Evolutionary conservation across 495 filamentous ascomycete species (phyloP).

Genomic region (Aspergillus homomorphus): DNA sequence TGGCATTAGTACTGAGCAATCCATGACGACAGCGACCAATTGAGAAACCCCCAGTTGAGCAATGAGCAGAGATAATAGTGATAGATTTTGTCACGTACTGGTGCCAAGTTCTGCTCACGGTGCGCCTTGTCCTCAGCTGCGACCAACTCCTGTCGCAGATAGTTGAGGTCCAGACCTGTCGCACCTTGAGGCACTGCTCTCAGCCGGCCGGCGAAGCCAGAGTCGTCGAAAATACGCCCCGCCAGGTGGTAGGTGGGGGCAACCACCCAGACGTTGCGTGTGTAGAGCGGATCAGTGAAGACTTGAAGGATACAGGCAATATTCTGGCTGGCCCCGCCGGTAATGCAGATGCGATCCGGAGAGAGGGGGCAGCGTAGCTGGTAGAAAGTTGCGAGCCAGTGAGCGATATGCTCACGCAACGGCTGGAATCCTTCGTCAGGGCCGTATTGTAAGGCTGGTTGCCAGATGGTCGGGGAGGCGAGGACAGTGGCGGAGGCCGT

Average conservation of each 20-base stretch:
- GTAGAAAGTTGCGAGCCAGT: slow-evolving; percentile 69
- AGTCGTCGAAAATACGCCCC: slow-evolving; percentile 75
- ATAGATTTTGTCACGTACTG: slow-evolving; percentile 29
- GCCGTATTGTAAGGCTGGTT: slow-evolving; percentile 67
- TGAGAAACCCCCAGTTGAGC: too few relatives aligned
- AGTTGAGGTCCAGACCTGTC: slow-evolving; percentile 64
- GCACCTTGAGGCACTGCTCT: slow-evolving; percentile 69
- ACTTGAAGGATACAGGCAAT: slow-evolving; percentile 67
- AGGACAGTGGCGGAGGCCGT: slow-evolving; percentile 55
- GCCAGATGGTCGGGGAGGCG: slow-evolving; percentile 51
- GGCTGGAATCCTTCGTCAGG: slow-evolving; percentile 72
- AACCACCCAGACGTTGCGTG: slow-evolving; percentile 72
- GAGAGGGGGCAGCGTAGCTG: slow-evolving; percentile 37
- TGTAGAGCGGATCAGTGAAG: slow-evolving; percentile 75
- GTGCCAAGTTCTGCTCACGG: slow-evolving; percentile 29
- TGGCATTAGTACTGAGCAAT: background rate
- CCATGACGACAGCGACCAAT: too few relatives aligned
- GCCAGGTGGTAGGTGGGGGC: slow-evolving; percentile 79
- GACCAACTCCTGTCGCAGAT: slow-evolving; percentile 49
- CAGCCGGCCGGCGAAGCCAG: slow-evolving; percentile 60
- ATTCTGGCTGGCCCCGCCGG: slow-evolving; percentile 75
- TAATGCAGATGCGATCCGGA: slow-evolving; percentile 68
- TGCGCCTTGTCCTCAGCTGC: slow-evolving; percentile 33
- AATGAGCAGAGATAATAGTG: too few relatives aligned
- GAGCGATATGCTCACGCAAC: slow-evolving; percentile 59